Base-by-base conservation (phyloP, 202 grass and related monocot species). In the Panicum hallii region DNA sequence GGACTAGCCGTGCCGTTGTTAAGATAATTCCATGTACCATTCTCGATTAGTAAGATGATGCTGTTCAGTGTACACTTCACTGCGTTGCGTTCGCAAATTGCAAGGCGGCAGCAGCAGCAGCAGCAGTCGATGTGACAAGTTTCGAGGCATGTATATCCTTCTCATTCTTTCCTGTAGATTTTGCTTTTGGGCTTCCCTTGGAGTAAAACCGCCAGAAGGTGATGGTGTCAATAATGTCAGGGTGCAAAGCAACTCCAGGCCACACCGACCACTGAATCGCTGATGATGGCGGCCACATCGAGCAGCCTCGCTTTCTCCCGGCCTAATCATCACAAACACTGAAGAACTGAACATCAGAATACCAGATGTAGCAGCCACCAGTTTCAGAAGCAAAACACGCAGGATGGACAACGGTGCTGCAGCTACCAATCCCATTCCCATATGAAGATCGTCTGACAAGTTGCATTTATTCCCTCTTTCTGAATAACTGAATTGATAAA, bases 251-350 rank as follows among this genome's bases (percentile, higher is more conserved):
- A 60, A 23, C 53, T 9, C 55, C 20, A 57, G 7, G 20, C 1
- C 19, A 34, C 34, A 34, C 34, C 34, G 34, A 38, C 2, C 53
- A 20, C 53, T 55, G 53, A 19, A 55, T 62, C 41, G 40, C 17
- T 66, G 47, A 53, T 55, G 61, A 80, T 44, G 48, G 19, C 34
- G 14, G 6, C 41, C 22, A 57, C 38, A 58, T 52, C 36, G 49
- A 41, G 62, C 38, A 80, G 22, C 41, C 65, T 61, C 22, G 68
- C 67, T 84, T 83, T 83, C 34, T 20, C 28, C 44, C 3, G 5
- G 30, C 8, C 52, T 50, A 60, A 78, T 70, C 72, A 77, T 77
- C 65, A 81, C 53, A 20, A 9, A 36, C 26, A 14, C 47, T 28
- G 4, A 4, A 47, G 11, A 9, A 9, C 42, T 34, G 3, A 6